phyloP scores from a whole-genome alignment of 2,329 filamentous ascomycete genomes.

The Huntiella savannae region DNA sequence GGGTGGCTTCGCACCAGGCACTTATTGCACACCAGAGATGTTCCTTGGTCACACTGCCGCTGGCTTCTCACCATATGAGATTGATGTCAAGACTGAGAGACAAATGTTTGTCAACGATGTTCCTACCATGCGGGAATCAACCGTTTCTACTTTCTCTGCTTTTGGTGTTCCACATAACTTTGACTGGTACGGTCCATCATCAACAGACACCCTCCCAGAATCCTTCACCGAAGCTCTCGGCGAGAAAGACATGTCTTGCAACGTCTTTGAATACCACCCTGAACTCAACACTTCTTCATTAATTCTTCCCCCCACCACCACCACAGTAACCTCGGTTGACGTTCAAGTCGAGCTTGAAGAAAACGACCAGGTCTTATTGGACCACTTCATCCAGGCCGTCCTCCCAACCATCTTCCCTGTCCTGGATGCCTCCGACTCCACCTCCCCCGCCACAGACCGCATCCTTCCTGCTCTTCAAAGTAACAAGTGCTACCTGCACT shows the following conservation, averaged over 20 bases:
- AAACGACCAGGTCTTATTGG: conserved; percentile 65
- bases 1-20: conserved; percentile 32
- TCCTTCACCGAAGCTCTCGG: no score
- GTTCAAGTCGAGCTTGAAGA: conserved; percentile 71
- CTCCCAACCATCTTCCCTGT: conserved; percentile 82
- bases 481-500: conserved; percentile 89
- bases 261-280: conserved; percentile 60
- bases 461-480: conserved; percentile 74
- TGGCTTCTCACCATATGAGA: conserved; percentile 63
- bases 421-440: conserved; percentile 74
- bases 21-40: conserved; percentile 8
- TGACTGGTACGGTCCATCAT: conserved; percentile 23
- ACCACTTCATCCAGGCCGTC: conserved; percentile 80
- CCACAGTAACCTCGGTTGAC: conserved; percentile 55
- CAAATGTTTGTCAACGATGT: conserved; percentile 89
- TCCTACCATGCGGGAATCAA: conserved; percentile 67
- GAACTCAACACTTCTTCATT: background rate
- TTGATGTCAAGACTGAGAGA: conserved; percentile 88
- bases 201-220: no score
- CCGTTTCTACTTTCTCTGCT: conserved; percentile 84
- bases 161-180: conserved; percentile 60
- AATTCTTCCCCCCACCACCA: conserved; percentile 62
- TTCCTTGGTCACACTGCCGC: conserved; percentile 21
- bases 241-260: conserved; percentile 17
- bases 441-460: conserved; percentile 60